Percentiles rank a stretch among this genome's conserved stretches.
Conservation (phyloP, 352 stramenopile genomes). For the Globisporangium irregulare region DNA sequence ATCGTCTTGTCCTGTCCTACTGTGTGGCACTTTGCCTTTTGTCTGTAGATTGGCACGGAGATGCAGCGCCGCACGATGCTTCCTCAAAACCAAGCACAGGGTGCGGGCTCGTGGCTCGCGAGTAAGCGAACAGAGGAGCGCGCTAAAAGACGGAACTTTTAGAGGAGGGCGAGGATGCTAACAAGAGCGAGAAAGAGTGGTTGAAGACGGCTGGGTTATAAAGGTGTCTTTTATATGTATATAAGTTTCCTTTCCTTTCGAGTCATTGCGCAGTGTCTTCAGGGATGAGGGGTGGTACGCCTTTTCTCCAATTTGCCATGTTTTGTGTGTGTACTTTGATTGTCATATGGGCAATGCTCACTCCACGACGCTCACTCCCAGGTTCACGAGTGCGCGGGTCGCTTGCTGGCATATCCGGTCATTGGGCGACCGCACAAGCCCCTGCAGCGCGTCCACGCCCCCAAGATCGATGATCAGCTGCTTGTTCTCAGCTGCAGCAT, state of each 20-base stretch:
- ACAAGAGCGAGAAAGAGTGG: neutral
- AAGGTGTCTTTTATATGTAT: constrained; percentile 2
- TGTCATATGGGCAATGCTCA: constrained; percentile 18
- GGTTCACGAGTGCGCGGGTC: constrained; percentile 82
- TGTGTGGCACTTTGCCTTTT: neutral
- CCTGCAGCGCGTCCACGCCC: constrained; percentile 79
- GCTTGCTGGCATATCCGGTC: constrained; percentile 90
- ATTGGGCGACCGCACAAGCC: constrained; percentile 73
- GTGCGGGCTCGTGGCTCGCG: constrained; percentile 70
- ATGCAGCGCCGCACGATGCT: constrained; percentile 89
- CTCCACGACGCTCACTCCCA: constrained; percentile 84
- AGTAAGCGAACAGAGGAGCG: constrained; percentile 84
- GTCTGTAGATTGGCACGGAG: constrained; percentile 73
- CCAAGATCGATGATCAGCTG: constrained; percentile 82
- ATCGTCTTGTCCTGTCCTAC: neutral
- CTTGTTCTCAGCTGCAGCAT: constrained; percentile 80
- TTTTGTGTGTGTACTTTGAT: neutral
- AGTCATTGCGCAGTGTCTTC: neutral
- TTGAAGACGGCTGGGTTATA: neutral
- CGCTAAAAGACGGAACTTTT: constrained; percentile 73
- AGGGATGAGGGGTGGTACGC: constrained; percentile 14
- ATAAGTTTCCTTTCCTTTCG: neutral
- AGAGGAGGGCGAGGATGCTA: constrained; percentile 7
- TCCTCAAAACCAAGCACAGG: constrained; percentile 55
- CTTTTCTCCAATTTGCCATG: constrained; percentile 14